These are phyloP conservation scores for Heritiera fomes DNA, from an alignment of 345 rosid genomes.

Conservation along the genomic window DNA sequence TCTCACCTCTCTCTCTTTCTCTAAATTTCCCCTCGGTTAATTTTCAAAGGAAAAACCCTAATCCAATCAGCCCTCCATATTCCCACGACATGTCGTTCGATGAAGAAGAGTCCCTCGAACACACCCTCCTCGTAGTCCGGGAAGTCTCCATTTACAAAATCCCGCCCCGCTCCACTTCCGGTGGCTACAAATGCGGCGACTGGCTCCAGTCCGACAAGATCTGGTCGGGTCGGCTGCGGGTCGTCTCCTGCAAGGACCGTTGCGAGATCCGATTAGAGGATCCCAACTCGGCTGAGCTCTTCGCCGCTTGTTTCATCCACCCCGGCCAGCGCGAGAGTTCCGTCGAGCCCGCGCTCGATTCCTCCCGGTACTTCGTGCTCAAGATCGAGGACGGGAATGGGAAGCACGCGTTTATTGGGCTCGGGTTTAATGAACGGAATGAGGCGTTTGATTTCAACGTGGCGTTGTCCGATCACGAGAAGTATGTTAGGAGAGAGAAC, in stretches of 20 bases:
- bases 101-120: constrained; percentile 86
- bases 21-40: background rate
- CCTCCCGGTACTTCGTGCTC: constrained; percentile 91
- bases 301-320: constrained; percentile 89
- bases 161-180: constrained; percentile 91
- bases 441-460: constrained; percentile 99
- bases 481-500: constrained; percentile 77
- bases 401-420: constrained; percentile 92
- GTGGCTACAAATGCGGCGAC: constrained; percentile 98
- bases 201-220: constrained; percentile 99
- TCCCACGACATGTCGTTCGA: constrained; percentile 67
- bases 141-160: constrained; percentile 92
- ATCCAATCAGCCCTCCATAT: background rate
- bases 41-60: background rate
- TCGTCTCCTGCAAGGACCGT: constrained; percentile 89
- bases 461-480: constrained; percentile 95
- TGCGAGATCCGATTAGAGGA: constrained; percentile 99
- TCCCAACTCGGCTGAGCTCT: constrained; percentile 82
- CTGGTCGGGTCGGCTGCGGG: constrained; percentile 98
- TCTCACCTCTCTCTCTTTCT: background rate
- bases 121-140: constrained; percentile 92
- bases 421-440: constrained; percentile 90
- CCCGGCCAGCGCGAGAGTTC: constrained; percentile 84
- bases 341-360: constrained; percentile 93
- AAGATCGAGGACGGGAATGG: constrained; percentile 93